Evolutionary conservation across 495 filamentous ascomycete species (phyloP).

Genomic region (Staphylotrichum longicolle): DNA sequence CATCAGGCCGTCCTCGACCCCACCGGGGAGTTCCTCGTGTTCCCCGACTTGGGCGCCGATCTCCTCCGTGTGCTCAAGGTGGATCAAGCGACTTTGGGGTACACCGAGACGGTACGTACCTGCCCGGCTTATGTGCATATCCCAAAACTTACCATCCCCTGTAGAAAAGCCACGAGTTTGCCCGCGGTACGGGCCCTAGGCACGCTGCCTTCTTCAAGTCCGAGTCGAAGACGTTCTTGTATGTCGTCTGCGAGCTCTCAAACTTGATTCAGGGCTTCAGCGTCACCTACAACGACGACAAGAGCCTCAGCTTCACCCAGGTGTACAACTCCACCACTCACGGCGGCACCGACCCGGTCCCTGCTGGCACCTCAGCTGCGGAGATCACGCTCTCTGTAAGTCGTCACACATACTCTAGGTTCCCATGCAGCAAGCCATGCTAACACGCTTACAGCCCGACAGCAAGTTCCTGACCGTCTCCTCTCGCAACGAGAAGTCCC

Average conservation of each 20-base stretch:
- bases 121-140: constrained; percentile 27
- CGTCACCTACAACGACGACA: constrained; percentile 52
- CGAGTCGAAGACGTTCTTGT: constrained; percentile 53
- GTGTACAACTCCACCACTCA: constrained; percentile 47
- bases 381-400: constrained; percentile 62
- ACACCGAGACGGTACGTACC: constrained; percentile 31
- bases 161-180: constrained; percentile 2
- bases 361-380: constrained; percentile 47
- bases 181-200: constrained; percentile 61
- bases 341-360: constrained; percentile 37
- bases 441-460: constrained; percentile 46
- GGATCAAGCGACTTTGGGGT: constrained; percentile 38
- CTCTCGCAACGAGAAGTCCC: constrained; percentile 58
- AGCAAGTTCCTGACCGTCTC: constrained; percentile 59
- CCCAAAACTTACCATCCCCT: too few relatives aligned
- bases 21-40: constrained; percentile 59
- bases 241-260: constrained; percentile 61
- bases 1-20: constrained; percentile 71
- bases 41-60: constrained; percentile 72
- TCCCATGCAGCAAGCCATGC: neutral
- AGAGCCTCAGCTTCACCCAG: constrained; percentile 44
- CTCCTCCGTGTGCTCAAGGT: constrained; percentile 63
- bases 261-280: constrained; percentile 58
- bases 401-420: constrained; percentile 3
- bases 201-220: constrained; percentile 61